Evolutionary conservation across 1,139 yeast genomes (phyloP).

Genomic region (Magnusiomyces tetraspermus): DNA sequence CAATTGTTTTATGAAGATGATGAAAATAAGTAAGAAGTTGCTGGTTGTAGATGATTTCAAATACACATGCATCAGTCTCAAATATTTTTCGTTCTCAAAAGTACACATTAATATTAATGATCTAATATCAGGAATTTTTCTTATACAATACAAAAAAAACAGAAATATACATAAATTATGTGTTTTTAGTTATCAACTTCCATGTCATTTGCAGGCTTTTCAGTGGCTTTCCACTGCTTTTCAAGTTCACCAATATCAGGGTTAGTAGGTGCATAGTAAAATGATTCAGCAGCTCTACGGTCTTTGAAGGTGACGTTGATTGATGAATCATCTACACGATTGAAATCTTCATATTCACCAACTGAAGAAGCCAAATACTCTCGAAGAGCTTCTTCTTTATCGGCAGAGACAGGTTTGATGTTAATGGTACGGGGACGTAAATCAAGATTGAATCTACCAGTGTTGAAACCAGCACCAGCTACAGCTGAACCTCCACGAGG

Average conservation of each 20-base stretch:
- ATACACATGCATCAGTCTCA: no score
- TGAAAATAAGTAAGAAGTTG: no score
- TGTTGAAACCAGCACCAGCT: background rate
- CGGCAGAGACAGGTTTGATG: constrained; percentile 27
- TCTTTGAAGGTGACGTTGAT: constrained; percentile 3
- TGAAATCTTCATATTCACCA: constrained; percentile 20
- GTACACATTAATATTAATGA: no score
- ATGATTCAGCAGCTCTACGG: constrained; percentile 35
- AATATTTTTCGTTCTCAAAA: no score
- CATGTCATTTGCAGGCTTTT: no score
- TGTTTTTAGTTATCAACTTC: no score
- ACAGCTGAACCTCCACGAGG: no score
- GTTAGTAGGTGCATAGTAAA: constrained; percentile 24
- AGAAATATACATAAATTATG: no score
- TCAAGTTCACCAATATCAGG: constrained; percentile 29
- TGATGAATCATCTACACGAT: constrained; percentile 12
- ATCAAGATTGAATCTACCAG: constrained; percentile 29
- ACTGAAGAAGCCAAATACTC: constrained; percentile 16
- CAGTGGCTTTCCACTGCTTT: constrained; percentile 26
- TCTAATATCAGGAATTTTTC: no score
- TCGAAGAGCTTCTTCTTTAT: constrained; percentile 29
- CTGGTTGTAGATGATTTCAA: no score
- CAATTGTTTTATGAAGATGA: no score
- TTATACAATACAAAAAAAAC: no score
- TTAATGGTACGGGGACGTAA: constrained; percentile 34